These are phyloP conservation scores for Penicillium sp. DNA, from an alignment of 2,329 filamentous ascomycete genomes.

Conservation along the genomic window DNA sequence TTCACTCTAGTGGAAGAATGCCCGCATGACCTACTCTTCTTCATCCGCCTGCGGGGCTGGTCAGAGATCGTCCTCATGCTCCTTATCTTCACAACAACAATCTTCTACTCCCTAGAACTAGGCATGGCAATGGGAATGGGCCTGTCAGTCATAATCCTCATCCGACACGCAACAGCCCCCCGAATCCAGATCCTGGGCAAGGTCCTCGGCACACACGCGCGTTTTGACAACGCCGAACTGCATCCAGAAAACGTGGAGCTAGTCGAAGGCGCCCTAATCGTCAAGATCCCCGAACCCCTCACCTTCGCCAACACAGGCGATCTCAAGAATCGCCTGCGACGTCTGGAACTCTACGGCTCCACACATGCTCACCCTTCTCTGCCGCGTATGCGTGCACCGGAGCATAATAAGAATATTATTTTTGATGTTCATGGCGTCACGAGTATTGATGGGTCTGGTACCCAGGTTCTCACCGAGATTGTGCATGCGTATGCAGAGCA, in stretches of 20 bases:
- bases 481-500: conserved; percentile 74
- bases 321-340: conserved; percentile 74
- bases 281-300: conserved; percentile 94
- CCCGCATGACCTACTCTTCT: conserved; percentile 88
- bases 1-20: conserved; percentile 94
- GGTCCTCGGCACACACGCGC: conserved; percentile 70
- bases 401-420: conserved; percentile 86
- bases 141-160: conserved; percentile 81
- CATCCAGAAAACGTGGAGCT: conserved; percentile 76
- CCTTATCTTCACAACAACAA: conserved; percentile 84
- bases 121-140: conserved; percentile 94
- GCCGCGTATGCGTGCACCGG: conserved; percentile 70
- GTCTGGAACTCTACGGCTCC: conserved; percentile 89
- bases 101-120: conserved; percentile 90
- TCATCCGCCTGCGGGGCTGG: conserved; percentile 79
- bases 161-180: conserved; percentile 84
- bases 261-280: conserved; percentile 86
- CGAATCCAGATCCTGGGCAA: conserved; percentile 95
- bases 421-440: conserved; percentile 99
- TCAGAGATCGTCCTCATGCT: conserved; percentile 82
- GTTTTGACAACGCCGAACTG: conserved; percentile 80
- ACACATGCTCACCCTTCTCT: conserved; percentile 79
- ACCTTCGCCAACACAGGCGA: conserved; percentile 97
- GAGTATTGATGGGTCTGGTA: conserved; percentile 85
- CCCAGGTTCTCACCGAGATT: conserved; percentile 88